Percentiles rank a stretch among this genome's conserved stretches.
Conservation (phyloP, 176 grass and related monocot genomes). For the Tuctoria greenei region DNA sequence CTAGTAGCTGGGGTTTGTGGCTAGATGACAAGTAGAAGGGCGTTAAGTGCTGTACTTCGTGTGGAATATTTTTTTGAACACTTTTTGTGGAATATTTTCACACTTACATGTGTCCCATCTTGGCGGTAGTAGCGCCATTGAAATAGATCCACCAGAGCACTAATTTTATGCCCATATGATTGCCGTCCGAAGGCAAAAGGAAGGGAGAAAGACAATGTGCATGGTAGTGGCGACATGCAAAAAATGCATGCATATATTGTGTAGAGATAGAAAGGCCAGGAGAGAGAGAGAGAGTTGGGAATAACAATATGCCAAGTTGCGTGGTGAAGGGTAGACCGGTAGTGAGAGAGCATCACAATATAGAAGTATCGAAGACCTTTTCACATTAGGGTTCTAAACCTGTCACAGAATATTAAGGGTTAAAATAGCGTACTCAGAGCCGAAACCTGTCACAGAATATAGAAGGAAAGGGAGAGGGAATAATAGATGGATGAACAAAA, state of each 20-base stretch:
- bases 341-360: slow-evolving; percentile 36
- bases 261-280: neutral
- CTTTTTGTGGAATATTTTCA: slow-evolving; percentile 42
- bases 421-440: too few relatives aligned
- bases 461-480: slow-evolving; percentile 32
- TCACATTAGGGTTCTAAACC: too few relatives aligned
- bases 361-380: too few relatives aligned
- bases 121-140: slow-evolving; percentile 24
- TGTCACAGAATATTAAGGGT: too few relatives aligned
- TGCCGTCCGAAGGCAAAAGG: slow-evolving; percentile 16
- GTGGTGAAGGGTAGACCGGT: slow-evolving; percentile 38
- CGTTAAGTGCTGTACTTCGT: slow-evolving; percentile 49
- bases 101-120: slow-evolving; percentile 16
- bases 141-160: slow-evolving; percentile 14
- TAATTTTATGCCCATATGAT: slow-evolving; percentile 54
- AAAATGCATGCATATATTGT: slow-evolving; percentile 4
- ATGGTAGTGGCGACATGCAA: slow-evolving; percentile 39
- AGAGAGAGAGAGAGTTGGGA: neutral
- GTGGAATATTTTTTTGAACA: slow-evolving; percentile 40
- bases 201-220: slow-evolving; percentile 30
- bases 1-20: slow-evolving; percentile 6
- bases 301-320: slow-evolving; percentile 26
- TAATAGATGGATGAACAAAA: slow-evolving; percentile 36
- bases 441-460: neutral
- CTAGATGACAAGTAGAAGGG: slow-evolving; percentile 35